phyloP scores from a whole-genome alignment of 352 stramenopile species.

The Lagenidium sp. region DNA sequence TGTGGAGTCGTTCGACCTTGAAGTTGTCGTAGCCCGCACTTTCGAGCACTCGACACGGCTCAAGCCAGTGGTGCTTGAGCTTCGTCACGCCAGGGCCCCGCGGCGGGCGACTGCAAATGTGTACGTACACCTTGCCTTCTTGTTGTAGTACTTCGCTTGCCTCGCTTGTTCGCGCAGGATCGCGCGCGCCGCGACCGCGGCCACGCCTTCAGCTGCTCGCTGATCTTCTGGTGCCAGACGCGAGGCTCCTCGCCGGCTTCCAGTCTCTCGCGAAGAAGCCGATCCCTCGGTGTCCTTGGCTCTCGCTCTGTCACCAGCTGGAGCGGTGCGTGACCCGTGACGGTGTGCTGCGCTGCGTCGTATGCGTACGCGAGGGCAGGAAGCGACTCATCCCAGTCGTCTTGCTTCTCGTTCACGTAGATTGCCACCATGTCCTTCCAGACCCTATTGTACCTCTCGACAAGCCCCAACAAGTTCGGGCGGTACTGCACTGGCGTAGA shows the following conservation, averaged over 20 bases:
- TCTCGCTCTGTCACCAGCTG: neutral
- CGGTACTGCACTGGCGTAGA: slow-evolving; percentile 1
- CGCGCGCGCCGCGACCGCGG: neutral
- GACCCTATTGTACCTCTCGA: neutral
- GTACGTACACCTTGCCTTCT: neutral
- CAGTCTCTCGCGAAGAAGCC: neutral
- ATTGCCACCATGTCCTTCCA: slow-evolving; percentile 1
- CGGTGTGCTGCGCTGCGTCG: neutral
- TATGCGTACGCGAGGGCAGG: neutral
- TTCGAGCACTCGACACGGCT: neutral
- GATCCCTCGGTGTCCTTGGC: neutral
- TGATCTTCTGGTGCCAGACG: neutral
- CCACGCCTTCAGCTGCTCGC: neutral
- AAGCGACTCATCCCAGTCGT: slow-evolving; percentile 1
- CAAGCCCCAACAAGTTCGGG: neutral
- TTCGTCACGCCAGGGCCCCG: neutral
- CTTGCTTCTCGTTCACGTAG: slow-evolving; percentile 1
- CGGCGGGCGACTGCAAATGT: neutral
- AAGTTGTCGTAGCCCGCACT: neutral
- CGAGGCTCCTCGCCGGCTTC: neutral
- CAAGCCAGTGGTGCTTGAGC: neutral
- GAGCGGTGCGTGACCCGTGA: neutral
- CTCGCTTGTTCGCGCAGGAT: neutral
- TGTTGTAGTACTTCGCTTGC: slow-evolving; percentile 1
- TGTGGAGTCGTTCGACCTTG: neutral